These are phyloP conservation scores for Blepharisma undulans DNA, from an alignment of 169 alveolate genomes.

Conservation along the genomic window DNA sequence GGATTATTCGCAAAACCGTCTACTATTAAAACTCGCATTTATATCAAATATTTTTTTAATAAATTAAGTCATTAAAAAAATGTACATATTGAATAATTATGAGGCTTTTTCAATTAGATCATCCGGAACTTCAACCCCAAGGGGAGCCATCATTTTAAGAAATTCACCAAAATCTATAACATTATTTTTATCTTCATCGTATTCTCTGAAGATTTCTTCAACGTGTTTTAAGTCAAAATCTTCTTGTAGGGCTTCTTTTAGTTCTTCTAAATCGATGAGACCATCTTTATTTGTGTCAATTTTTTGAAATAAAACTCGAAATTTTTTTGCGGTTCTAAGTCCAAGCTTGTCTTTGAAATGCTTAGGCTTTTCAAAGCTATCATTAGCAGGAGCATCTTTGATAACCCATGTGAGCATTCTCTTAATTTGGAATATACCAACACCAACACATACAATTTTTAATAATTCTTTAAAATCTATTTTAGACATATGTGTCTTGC, in stretches of 20 bases:
- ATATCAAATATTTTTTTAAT: too few species aligned
- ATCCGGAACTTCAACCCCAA: background rate
- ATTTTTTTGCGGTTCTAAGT: slow-evolving; percentile 16
- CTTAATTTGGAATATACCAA: background rate
- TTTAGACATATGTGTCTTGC: background rate
- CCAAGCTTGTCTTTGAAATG: background rate
- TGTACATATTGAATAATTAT: background rate
- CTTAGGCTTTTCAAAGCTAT: background rate
- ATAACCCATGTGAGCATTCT: background rate
- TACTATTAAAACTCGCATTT: slow-evolving; percentile 72
- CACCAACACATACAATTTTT: background rate
- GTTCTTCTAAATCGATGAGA: background rate
- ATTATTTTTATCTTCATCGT: slow-evolving; percentile 5
- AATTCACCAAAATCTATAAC: slow-evolving; percentile 6
- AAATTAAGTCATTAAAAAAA: background rate
- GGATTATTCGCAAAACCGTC: slow-evolving; percentile 52
- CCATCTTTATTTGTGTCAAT: slow-evolving; percentile 36
- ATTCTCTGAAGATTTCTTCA: background rate
- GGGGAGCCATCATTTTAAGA: slow-evolving; percentile 22
- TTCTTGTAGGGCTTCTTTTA: background rate
- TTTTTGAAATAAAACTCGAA: background rate
- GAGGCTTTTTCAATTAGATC: background rate
- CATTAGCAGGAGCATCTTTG: background rate
- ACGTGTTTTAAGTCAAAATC: background rate
- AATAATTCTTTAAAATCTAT: background rate